Evolutionary conservation across 352 stramenopile species (phyloP).

Genomic region (Globisporangium sylvaticum): DNA sequence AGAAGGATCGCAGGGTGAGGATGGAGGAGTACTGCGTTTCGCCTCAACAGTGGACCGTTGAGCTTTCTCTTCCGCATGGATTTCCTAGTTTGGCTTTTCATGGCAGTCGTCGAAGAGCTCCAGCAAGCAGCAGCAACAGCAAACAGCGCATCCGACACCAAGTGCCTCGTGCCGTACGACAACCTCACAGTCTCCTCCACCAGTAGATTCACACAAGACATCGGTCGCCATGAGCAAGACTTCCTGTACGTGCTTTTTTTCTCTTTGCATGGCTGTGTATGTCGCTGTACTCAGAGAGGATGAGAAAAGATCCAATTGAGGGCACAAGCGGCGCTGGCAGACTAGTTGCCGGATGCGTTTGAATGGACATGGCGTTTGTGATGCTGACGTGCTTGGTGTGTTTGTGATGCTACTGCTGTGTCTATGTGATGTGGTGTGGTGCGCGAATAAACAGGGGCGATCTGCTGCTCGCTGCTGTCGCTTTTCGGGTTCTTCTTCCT

Average conservation of each 20-base stretch:
- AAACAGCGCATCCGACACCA: background rate
- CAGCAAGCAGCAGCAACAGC: background rate
- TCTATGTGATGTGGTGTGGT: background rate
- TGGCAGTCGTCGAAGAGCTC: constrained; percentile 6
- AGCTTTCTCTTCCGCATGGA: constrained; percentile 7
- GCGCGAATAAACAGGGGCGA: constrained; percentile 31
- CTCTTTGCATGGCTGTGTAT: background rate
- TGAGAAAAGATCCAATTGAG: constrained; percentile 5
- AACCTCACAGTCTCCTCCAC: background rate
- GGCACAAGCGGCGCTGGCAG: background rate
- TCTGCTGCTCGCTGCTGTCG: constrained; percentile 75
- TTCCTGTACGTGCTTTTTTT: constrained; percentile 25
- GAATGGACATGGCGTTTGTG: background rate
- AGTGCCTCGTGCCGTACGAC: background rate
- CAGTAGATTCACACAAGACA: background rate
- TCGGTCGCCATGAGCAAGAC: constrained; percentile 29
- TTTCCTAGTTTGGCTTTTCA: constrained; percentile 10
- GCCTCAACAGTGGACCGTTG: background rate
- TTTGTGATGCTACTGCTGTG: background rate
- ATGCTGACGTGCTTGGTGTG: background rate
- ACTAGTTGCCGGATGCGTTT: background rate
- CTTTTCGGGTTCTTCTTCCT: constrained; percentile 77
- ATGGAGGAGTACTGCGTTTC: background rate
- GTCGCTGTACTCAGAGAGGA: background rate
- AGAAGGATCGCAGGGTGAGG: background rate